Evolutionary conservation across 2,329 filamentous ascomycete species (phyloP).

Genomic region (Claviceps sp.): DNA sequence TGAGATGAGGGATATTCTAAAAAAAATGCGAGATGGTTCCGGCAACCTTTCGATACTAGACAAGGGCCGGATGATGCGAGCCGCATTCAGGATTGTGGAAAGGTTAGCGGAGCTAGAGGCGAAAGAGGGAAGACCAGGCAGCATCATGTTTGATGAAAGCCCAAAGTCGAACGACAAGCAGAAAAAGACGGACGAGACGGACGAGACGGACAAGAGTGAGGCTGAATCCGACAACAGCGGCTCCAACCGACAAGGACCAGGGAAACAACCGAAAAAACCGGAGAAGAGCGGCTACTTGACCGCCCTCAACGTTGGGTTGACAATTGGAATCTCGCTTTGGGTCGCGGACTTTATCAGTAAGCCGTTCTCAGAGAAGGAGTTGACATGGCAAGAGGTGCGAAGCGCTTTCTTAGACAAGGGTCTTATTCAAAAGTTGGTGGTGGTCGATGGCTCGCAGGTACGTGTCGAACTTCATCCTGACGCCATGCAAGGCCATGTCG

Average conservation of each 20-base stretch:
- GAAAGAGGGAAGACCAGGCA: conserved; percentile 9
- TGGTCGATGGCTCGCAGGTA: conserved; percentile 59
- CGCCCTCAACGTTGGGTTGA: conserved; percentile 20
- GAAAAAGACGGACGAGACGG: conserved; percentile 7
- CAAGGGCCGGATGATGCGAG: conserved; percentile 24
- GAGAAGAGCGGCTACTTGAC: conserved; percentile 23
- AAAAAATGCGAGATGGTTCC: conserved; percentile 39
- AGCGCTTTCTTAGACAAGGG: conserved; percentile 93
- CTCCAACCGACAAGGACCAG: conserved; percentile 15
- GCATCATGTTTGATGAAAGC: conserved; percentile 12
- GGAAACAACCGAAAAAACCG: conserved; percentile 23
- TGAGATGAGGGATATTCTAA: conserved; percentile 47
- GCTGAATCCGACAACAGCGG: conserved; percentile 11
- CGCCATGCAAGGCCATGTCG: conserved; percentile 35
- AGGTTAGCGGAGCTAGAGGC: conserved; percentile 19
- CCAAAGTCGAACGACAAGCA: conserved; percentile 10
- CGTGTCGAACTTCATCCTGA: conserved; percentile 70
- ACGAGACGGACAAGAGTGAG: conserved; percentile 8
- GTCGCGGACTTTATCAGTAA: conserved; percentile 28
- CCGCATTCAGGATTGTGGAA: conserved; percentile 23
- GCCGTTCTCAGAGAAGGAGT: conserved; percentile 48
- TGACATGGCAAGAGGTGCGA: conserved; percentile 95
- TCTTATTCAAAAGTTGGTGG: conserved; percentile 81
- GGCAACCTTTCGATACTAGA: conserved; percentile 35
- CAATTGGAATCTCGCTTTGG: conserved; percentile 41